Conservation (phyloP, 805 yeast species). For the Candida sonorensis region DNA sequence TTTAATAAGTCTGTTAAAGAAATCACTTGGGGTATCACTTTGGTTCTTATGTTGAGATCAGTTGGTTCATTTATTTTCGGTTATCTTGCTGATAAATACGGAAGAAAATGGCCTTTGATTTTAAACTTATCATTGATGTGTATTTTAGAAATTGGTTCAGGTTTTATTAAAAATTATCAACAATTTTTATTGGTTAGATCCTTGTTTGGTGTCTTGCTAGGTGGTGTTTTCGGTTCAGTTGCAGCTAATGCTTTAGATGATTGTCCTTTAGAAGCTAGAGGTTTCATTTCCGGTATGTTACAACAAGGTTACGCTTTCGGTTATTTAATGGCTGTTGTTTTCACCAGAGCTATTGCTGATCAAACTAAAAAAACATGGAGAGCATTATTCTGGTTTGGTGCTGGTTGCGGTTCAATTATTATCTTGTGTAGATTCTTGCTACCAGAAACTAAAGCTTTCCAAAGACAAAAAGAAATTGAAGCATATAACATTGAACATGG, state of each 20-base stretch:
- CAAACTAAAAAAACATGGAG: constrained; percentile 52
- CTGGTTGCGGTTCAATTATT: constrained; percentile 45
- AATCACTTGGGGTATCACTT: constrained; percentile 61
- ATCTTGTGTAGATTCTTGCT: constrained; percentile 34
- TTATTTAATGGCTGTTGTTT: constrained; percentile 56
- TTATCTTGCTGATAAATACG: constrained; percentile 50
- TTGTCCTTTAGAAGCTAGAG: constrained; percentile 46
- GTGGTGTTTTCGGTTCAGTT: constrained; percentile 50
- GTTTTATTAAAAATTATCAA: constrained; percentile 47
- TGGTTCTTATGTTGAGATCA: constrained; percentile 62
- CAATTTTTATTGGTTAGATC: constrained; percentile 61
- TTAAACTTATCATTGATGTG: constrained; percentile 39
- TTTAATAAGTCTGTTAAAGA: constrained; percentile 40
- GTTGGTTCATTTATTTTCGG: constrained; percentile 63
- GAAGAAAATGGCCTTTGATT: constrained; percentile 54
- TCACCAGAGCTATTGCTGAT: constrained; percentile 56
- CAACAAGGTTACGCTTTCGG: constrained; percentile 81
- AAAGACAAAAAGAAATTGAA: constrained; percentile 32
- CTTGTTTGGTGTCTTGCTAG: constrained; percentile 53
- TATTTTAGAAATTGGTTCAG: constrained; percentile 55
- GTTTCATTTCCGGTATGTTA: constrained; percentile 58
- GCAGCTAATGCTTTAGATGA: constrained; percentile 49
- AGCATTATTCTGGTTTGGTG: constrained; percentile 61
- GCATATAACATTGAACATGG: constrained; percentile 25
- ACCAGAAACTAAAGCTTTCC: constrained; percentile 50